A percentile compares a stretch with the other conserved stretches of the same genome.
Evolutionary conservation across 768 basidiomycete genomes (phyloP).

Genomic region (Tephrocybe sp.): DNA sequence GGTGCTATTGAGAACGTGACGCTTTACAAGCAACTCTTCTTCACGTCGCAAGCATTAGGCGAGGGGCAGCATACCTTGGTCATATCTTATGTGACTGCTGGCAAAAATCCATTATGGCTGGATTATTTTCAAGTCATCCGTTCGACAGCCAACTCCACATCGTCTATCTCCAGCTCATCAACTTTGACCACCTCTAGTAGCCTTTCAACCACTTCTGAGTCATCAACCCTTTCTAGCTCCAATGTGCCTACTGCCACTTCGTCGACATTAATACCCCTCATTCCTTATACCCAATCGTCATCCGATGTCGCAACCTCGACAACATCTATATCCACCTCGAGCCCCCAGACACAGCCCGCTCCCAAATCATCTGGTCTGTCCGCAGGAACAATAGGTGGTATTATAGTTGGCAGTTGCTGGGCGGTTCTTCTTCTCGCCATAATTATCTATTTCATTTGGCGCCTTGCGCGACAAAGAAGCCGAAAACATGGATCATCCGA

Average conservation of each 20-base stretch:
- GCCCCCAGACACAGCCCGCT: background rate
- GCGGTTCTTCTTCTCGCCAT: conserved; percentile 2
- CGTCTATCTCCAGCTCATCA: no score
- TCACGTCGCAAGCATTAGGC: background rate
- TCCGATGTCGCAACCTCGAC: background rate
- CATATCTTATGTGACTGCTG: conserved; percentile 1
- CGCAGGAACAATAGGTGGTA: conserved; percentile 5
- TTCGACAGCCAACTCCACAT: no score
- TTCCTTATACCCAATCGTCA: no score
- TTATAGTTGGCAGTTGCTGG: conserved; percentile 3
- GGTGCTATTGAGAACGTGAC: background rate
- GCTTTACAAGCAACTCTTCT: conserved; percentile 5
- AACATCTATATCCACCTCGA: background rate
- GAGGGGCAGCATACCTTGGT: conserved; percentile 4
- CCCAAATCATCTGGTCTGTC: background rate
- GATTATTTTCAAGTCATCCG: conserved; percentile 3
- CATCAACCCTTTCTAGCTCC: no score
- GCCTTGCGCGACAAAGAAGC: background rate
- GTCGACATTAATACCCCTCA: no score
- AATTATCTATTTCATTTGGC: background rate
- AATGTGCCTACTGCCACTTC: no score
- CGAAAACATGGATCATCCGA: no score
- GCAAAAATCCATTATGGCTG: conserved; percentile 8
- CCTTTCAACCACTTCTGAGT: no score
- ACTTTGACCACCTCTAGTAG: no score